Percentiles rank a stretch among this genome's conserved stretches.
Evolutionary conservation across 2,329 filamentous ascomycete genomes (phyloP).

Genomic region (Knoxdaviesia proteae): DNA sequence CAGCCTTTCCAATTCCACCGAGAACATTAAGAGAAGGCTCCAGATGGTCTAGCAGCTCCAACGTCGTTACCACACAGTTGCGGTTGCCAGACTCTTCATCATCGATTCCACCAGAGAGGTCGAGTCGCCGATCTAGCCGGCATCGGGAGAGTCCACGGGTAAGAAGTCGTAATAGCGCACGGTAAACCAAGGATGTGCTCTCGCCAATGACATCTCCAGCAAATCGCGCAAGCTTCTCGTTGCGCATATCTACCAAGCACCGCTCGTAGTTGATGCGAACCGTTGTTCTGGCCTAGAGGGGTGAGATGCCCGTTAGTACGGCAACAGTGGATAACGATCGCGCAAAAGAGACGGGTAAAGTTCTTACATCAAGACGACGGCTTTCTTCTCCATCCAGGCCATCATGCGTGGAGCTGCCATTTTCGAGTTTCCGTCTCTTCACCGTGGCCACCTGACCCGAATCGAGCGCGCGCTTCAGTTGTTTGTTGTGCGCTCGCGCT

Average conservation of each 20-base stretch:
- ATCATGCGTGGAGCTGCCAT: constrained; percentile 17
- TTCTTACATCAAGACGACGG: constrained; percentile 31
- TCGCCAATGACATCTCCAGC: constrained; percentile 50
- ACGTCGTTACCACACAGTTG: constrained; percentile 22
- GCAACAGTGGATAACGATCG: background rate
- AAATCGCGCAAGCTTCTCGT: constrained; percentile 52
- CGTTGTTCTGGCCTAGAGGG: constrained; percentile 43
- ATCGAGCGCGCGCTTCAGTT: constrained; percentile 29
- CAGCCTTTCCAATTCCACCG: constrained; percentile 33
- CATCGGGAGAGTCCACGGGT: constrained; percentile 50
- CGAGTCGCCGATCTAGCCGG: constrained; percentile 32
- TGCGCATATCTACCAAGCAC: constrained; percentile 63
- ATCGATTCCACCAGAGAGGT: constrained; percentile 15
- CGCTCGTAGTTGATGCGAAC: constrained; percentile 73
- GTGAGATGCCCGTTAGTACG: constrained; percentile 8
- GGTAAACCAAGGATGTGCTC: constrained; percentile 60
- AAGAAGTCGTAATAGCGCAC: constrained; percentile 46
- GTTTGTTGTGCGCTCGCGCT: constrained; percentile 29
- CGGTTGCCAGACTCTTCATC: constrained; percentile 12
- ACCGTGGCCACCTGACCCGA: constrained; percentile 15
- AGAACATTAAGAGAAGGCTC: constrained; percentile 30
- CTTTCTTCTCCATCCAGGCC: constrained; percentile 18
- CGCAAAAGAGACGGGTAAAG: background rate
- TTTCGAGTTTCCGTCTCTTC: constrained; percentile 34
- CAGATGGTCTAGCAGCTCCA: constrained; percentile 34